Evolutionary conservation across 768 basidiomycete genomes (phyloP), one percentile per base, ranked within the genome.

Genomic region (Boletus bicolor): DNA sequence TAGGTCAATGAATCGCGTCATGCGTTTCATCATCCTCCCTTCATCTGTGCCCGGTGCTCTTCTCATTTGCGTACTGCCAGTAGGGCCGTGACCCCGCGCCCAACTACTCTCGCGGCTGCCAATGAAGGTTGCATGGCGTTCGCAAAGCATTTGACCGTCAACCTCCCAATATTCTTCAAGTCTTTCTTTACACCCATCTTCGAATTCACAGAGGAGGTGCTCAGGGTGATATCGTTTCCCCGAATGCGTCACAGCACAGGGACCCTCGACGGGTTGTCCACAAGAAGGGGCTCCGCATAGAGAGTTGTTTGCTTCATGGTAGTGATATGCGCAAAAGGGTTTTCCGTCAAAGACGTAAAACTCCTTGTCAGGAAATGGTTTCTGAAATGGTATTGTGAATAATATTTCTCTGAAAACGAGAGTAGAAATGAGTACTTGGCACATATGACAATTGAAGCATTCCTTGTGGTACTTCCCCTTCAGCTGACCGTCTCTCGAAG

Each of bases 381-480:
- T 82, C 87, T 91, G 68, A 30, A 38, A 57, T 3, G 47, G 19
- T 32, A 46, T 34, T n/a, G 19, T 67, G 19, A 61, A 54, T 45
- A 43, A 36, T 11, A 7, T 21, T 17, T n/a, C 11, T 41, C 46
- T 14, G 8, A 11, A 17, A 38, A 54, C 19, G 10, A 50, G 49
- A 54, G 44, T 17, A 28, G 43, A 46, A 30, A 73, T 78, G 55
- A 21, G 7, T 69, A 90, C 88, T 65, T 90, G 83, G 73, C 94
- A 97, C 3, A 76, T 82, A 57, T 84, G 78, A 73, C 94, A 98
- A 63, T 86, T 91, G 69, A 98, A 98, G 73, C 94, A 98, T 38
- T 86, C 84, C 55, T 84, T 82, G 67, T 96, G 94, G 71, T 95
- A 96, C 70, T 98, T 98, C 56, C 94, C 94, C 72, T 95, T 95